These are phyloP conservation scores for Exutisphaerella laricina DNA, from an alignment of 2,329 filamentous ascomycete species.

Conservation along the genomic window DNA sequence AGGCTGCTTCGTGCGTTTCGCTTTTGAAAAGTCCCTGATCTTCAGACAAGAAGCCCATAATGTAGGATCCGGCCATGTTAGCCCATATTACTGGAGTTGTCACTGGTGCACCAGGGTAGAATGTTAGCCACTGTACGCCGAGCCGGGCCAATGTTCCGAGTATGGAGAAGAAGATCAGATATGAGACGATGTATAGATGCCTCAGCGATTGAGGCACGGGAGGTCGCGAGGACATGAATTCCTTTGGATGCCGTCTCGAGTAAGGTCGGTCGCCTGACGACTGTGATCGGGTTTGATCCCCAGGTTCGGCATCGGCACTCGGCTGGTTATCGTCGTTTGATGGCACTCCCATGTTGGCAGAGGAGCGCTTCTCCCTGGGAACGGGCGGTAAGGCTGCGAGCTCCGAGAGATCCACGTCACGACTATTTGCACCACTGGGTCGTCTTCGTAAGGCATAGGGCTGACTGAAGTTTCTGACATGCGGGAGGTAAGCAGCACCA, in stretches of 20 bases:
- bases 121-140: constrained; percentile 71
- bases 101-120: constrained; percentile 71
- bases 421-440: constrained; percentile 9
- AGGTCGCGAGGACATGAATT: constrained; percentile 6
- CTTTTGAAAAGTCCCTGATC: constrained; percentile 68
- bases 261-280: constrained; percentile 9
- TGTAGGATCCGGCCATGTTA: constrained; percentile 72
- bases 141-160: constrained; percentile 78
- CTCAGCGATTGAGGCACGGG: constrained; percentile 32
- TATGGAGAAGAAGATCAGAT: constrained; percentile 79
- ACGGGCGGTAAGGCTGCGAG: constrained; percentile 17
- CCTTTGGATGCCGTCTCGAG: constrained; percentile 14
- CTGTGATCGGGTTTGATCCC: neutral
- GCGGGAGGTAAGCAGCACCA: constrained; percentile 3
- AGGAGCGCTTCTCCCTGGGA: constrained; percentile 15
- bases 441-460: constrained; percentile 13
- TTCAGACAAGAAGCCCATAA: constrained; percentile 82
- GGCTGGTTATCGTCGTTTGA: neutral
- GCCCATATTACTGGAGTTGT: constrained; percentile 76
- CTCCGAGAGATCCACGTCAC: constrained; percentile 9
- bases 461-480: constrained; percentile 19
- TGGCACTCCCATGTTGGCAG: constrained; percentile 6
- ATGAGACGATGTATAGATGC: constrained; percentile 61
- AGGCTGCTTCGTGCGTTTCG: constrained; percentile 51
- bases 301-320: constrained; percentile 8